phyloP scores from a whole-genome alignment of 371 early-diverging fungal species.

The Polyrhizophydium stewartii region DNA sequence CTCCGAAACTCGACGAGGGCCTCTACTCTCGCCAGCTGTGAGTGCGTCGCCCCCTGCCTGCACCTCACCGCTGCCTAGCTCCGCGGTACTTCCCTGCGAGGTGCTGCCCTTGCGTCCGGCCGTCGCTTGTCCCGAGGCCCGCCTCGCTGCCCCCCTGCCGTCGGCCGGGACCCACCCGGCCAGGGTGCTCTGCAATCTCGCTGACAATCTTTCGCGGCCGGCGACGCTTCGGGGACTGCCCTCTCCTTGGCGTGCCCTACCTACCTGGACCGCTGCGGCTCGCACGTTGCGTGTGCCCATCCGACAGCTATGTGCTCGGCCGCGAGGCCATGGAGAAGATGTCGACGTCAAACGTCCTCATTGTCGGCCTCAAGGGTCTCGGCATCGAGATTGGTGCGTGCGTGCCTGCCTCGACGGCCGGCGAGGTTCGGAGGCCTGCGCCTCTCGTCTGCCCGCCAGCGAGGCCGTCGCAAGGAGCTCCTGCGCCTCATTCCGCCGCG shows the following conservation, averaged over 20 bases:
- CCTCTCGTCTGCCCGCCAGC: neutral
- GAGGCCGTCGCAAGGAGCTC: neutral
- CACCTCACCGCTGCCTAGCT: neutral
- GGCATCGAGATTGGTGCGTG: constrained; percentile 95
- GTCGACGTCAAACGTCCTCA: constrained; percentile 93
- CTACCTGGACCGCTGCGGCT: too few species aligned
- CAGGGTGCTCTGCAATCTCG: too few species aligned
- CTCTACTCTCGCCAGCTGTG: constrained; percentile 98
- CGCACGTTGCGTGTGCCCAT: too few species aligned
- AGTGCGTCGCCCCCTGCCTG: constrained; percentile 24
- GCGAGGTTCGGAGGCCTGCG: too few species aligned
- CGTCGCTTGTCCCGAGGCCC: too few species aligned
- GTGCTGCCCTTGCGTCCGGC: too few species aligned
- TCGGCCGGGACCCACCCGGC: too few species aligned
- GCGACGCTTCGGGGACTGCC: too few species aligned
- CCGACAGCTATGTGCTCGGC: constrained; percentile 98
- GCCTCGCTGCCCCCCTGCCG: too few species aligned
- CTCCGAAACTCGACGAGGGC: constrained; percentile 79
- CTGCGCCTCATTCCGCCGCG: neutral
- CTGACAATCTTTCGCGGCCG: too few species aligned
- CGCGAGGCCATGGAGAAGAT: constrained; percentile 99
- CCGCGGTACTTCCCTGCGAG: too few species aligned
- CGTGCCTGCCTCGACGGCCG: neutral
- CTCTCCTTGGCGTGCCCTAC: too few species aligned
- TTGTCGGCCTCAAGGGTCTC: constrained; percentile 95